Evolutionary conservation across 176 grass and related monocot species (phyloP), one percentile per base, ranked within the genome.

Genomic region (Pharus latifolius): DNA sequence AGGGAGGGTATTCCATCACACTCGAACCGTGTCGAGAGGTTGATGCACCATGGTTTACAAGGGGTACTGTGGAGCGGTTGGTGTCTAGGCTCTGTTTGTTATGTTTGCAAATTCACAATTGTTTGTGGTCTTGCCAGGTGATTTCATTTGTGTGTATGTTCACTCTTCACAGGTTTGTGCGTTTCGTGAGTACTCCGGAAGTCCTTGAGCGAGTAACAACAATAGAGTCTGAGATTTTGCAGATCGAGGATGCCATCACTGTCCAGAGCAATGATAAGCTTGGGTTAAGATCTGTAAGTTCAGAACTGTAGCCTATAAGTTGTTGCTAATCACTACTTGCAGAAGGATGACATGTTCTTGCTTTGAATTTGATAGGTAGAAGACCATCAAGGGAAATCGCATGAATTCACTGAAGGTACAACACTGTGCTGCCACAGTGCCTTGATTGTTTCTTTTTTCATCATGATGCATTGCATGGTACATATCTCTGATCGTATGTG

Each of bases 111-210:
- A n/a, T 68, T 11, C 41, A 35, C 31, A 72, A 7, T 34, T 63
- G 43, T 40, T 37, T 32, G 64, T 58, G 15, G 9, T 49, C 59
- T 48, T 73, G 47, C 44, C 10, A 33, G 27, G 15, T 61, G 17
- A 44, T 50, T 15, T 54, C 15, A 80, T 20, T 76, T 52, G 20
- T n/a, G 48, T 50, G 48, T n/a, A 54, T 50, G 48, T 23, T 79
- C 23, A 5, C 43, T 86, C 28, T 28, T 70, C 20, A n/a, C 78
- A 98, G 89, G 57, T 98, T 98, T 88, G 87, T 99, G 56, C 84
- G 90, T 28, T 99, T 94, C 16, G 90, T 99, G 69, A 99, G 95
- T 72, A 99, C 95, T 44, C 90, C 95, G 3, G 95, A 99, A 69
- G 83, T 99, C 62, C 83, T 99, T 42, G 95, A 99, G 72, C 82